Base-by-base conservation (phyloP, 2,329 filamentous ascomycete species). In the Monilinia vaccinii-corymbosi region DNA sequence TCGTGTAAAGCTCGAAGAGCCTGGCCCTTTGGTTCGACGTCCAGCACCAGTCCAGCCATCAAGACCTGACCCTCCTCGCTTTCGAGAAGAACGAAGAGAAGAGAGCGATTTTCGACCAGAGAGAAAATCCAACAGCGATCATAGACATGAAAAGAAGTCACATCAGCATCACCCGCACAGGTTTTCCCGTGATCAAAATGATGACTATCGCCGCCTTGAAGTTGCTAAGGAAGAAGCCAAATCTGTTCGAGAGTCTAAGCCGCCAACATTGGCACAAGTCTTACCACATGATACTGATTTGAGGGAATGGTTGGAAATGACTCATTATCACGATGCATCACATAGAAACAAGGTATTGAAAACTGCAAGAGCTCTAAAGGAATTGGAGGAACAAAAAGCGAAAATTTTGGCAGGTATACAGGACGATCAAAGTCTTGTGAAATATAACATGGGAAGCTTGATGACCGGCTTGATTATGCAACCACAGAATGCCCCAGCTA, bases 251-350 rank as follows among this genome's bases (percentile, higher is more conserved):
- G 65, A 67, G 51, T 48, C 52, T 48, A 62, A 52, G 31, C 56
- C 56, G 42, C 64, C 68, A 34, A 66, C 61, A 28, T 60, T 72
- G 21, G 52, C 57, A 49, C 64, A 70, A 36, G 6, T 70, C 18
- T 56, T 72, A 38, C 61, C 64, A 38, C 57, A 64, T 57, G 65
- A 72, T 46, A 60, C 67, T 40, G 70, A 74, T 57, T 60, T 75
- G 36, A 69, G 66, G 64, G 70, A 73, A 58, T 75, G 73, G 72
- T 61, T 75, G 44, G 65, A 71, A 14, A 65, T 72, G 25, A 73
- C 72, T 31, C 68, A 69, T 3, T 75, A 68, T 60, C 67, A 73
- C 62, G 70, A 74, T 65, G 58, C 58, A 44, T 60, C 60, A n/a
- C 72, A 73, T 51, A 70, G 73, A 63, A 64, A 63, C 45, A 71